These are phyloP conservation scores for Actinidia arguta DNA, from an alignment of 179 eudicot species.

Conservation along the genomic window DNA sequence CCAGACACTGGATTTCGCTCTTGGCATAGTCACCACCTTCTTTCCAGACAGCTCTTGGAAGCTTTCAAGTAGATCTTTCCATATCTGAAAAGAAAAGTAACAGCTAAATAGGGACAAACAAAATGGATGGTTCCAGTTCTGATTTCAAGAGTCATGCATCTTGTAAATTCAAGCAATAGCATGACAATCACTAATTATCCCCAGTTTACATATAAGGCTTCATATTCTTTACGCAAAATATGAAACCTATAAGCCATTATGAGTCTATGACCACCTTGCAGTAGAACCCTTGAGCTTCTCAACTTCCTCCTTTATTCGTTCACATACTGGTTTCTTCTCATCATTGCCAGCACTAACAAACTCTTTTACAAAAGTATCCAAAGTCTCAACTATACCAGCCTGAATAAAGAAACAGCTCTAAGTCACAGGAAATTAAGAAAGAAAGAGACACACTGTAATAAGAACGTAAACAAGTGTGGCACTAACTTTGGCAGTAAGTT, in stretches of 20 bases:
- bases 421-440: slow-evolving; percentile 2
- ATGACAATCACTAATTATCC: neutral
- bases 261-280: slow-evolving; percentile 59
- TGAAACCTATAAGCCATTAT: neutral
- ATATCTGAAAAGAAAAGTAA: slow-evolving; percentile 51
- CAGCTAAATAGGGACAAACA: neutral
- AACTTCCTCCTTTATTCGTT: slow-evolving; percentile 79
- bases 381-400: slow-evolving; percentile 73
- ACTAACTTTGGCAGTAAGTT: slow-evolving; percentile 76
- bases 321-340: slow-evolving; percentile 70
- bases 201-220: neutral
- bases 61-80: slow-evolving; percentile 88
- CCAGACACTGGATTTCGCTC: slow-evolving; percentile 83
- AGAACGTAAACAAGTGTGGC: neutral
- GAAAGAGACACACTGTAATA: neutral
- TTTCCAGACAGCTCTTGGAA: slow-evolving; percentile 85
- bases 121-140: neutral
- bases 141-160: neutral
- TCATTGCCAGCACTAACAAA: slow-evolving; percentile 70
- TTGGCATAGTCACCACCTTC: slow-evolving; percentile 91
- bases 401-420: slow-evolving; percentile 23
- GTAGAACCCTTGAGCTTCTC: slow-evolving; percentile 85
- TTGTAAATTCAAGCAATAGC: neutral
- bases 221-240: neutral
- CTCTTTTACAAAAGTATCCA: slow-evolving; percentile 82